Percentiles rank a stretch among this genome's conserved stretches.
phyloP scores from a whole-genome alignment of 208 protist species.

The Trypanosoma caninum region DNA sequence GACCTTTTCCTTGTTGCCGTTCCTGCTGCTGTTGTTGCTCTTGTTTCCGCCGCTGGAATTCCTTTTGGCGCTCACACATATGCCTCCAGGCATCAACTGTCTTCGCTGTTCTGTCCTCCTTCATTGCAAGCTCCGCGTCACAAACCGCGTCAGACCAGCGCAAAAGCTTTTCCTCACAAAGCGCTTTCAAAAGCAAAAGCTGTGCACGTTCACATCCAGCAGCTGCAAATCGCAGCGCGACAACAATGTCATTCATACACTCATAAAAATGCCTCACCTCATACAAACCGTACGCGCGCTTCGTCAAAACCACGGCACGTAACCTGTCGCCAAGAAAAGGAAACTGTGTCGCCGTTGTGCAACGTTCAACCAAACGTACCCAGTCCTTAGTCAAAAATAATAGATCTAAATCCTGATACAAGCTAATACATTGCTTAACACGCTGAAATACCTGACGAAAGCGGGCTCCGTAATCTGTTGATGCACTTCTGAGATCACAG shows the following conservation, averaged over 20 bases:
- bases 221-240: constrained; percentile 34
- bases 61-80: constrained; percentile 23
- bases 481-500: constrained; percentile 21
- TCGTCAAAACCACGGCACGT: constrained; percentile 15
- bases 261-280: constrained; percentile 41
- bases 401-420: constrained; percentile 20
- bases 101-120: constrained; percentile 14
- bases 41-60: constrained; percentile 19
- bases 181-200: constrained; percentile 40
- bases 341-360: constrained; percentile 3
- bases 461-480: constrained; percentile 28
- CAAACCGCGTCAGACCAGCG: constrained; percentile 49
- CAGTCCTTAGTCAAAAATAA: constrained; percentile 21
- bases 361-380: constrained; percentile 16
- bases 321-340: constrained; percentile 24
- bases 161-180: constrained; percentile 52
- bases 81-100: constrained; percentile 12
- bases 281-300: constrained; percentile 37
- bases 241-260: constrained; percentile 48
- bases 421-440: constrained; percentile 21
- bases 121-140: constrained; percentile 34
- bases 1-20: too few relatives aligned
- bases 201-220: constrained; percentile 14
- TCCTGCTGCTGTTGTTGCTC: constrained; percentile 14
- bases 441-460: constrained; percentile 33